Conservation (phyloP, 768 basidiomycete species). For the Boletus subparvulus region DNA sequence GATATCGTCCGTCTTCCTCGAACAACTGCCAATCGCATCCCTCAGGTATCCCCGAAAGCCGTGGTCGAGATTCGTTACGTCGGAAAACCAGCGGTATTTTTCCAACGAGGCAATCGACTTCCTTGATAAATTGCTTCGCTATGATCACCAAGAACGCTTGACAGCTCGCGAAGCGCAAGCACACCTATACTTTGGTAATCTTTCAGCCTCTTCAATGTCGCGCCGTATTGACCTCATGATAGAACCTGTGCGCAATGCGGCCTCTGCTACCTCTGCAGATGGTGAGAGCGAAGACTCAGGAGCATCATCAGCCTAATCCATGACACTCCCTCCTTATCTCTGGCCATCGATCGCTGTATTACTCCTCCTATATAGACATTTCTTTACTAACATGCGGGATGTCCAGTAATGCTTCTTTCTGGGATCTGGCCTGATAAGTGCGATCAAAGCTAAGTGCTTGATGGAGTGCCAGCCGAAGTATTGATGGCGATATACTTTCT, state of each 20-base stretch:
- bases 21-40: conserved; percentile 3
- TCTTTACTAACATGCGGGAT: conserved; percentile 24
- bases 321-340: conserved; percentile 25
- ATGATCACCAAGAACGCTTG: conserved; percentile 95
- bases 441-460: conserved; percentile 15
- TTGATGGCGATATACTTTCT: neutral
- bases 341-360: conserved; percentile 31
- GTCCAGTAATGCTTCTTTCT: conserved; percentile 17
- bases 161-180: conserved; percentile 92
- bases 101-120: conserved; percentile 97
- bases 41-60: conserved; percentile 87
- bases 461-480: neutral
- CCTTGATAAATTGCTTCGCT: conserved; percentile 90
- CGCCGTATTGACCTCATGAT: conserved; percentile 17
- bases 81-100: conserved; percentile 94
- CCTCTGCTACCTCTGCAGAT: conserved; percentile 44
- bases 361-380: conserved; percentile 35
- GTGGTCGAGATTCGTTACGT: conserved; percentile 94
- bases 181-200: conserved; percentile 88
- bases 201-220: conserved; percentile 6
- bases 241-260: conserved; percentile 68
- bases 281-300: conserved; percentile 60
- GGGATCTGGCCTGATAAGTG: conserved; percentile 21
- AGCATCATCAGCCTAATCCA: conserved; percentile 34
- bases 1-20: conserved; percentile 12